These are phyloP conservation scores for Ilyonectria robusta DNA, from an alignment of 2,329 filamentous ascomycete genomes.

Conservation along the genomic window DNA sequence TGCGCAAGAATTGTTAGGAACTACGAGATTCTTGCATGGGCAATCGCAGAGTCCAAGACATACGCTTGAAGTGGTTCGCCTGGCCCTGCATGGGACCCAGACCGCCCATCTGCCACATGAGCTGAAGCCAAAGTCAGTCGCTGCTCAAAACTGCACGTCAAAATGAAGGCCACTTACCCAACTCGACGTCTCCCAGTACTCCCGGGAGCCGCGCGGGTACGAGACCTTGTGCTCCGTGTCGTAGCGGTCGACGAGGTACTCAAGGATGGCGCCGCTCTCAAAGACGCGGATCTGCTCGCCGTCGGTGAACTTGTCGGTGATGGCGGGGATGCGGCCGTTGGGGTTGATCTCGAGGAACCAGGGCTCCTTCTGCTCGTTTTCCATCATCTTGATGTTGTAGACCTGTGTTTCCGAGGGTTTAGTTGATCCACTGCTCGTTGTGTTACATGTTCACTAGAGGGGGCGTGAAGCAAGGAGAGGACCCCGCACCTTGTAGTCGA, in stretches of 20 bases:
- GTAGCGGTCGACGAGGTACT: constrained; percentile 87
- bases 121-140: constrained; percentile 49
- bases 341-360: constrained; percentile 96
- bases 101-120: constrained; percentile 84
- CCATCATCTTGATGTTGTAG: constrained; percentile 77
- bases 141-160: background rate
- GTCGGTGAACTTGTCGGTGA: constrained; percentile 84
- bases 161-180: constrained; percentile 67
- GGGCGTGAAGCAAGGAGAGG: background rate
- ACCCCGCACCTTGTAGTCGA: constrained; percentile 78
- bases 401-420: constrained; percentile 49
- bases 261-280: constrained; percentile 86
- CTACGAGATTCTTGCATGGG: background rate
- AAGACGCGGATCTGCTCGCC: constrained; percentile 83
- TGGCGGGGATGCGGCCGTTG: constrained; percentile 90
- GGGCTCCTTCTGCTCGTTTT: constrained; percentile 84
- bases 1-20: constrained; percentile 39
- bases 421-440: no score
- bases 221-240: constrained; percentile 87
- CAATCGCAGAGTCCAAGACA: constrained; percentile 33
- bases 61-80: constrained; percentile 84
- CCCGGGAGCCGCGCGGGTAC: constrained; percentile 79
- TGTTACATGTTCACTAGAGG: background rate
- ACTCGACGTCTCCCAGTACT: constrained; percentile 84
- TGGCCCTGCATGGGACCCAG: constrained; percentile 87